phyloP scores from a whole-genome alignment of 345 rosid species.

The Brassica incana region DNA sequence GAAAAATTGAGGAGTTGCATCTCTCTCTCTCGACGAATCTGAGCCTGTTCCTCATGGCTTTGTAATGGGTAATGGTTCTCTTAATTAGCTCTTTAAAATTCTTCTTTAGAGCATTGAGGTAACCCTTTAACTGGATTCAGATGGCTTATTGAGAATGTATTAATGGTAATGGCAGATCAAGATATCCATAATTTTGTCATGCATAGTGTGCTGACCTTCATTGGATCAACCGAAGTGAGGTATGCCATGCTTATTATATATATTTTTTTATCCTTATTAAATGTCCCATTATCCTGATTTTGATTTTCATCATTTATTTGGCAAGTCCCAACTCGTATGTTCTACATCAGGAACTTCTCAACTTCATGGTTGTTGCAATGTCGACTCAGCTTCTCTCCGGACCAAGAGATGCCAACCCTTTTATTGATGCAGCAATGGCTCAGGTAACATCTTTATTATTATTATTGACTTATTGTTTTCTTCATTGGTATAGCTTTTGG shows the following conservation, averaged over 20 bases:
- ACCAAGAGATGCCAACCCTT: slow-evolving; percentile 73
- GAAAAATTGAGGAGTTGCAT: slow-evolving; percentile 57
- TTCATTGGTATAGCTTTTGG: not conserved
- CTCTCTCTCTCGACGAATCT: slow-evolving; percentile 64
- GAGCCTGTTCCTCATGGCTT: slow-evolving; percentile 62
- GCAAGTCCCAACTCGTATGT: slow-evolving; percentile 70
- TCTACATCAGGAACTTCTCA: slow-evolving; percentile 91
- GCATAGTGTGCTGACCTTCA: slow-evolving; percentile 72
- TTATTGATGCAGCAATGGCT: slow-evolving; percentile 83
- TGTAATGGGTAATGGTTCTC: slow-evolving; percentile 51
- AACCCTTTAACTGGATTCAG: not conserved
- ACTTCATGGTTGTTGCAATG: slow-evolving; percentile 82
- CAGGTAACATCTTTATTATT: slow-evolving; percentile 52
- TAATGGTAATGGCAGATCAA: slow-evolving; percentile 57
- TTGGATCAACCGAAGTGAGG: slow-evolving; percentile 82
- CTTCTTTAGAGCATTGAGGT: not conserved
- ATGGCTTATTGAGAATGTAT: slow-evolving; percentile 33
- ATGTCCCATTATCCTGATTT: slow-evolving; percentile 26
- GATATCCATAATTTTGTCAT: slow-evolving; percentile 68
- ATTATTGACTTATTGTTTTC: not conserved
- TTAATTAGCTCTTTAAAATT: not conserved
- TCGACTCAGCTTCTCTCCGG: slow-evolving; percentile 89
- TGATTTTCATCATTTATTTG: slow-evolving; percentile 40
- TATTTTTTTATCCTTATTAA: no score
- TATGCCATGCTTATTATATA: slow-evolving; percentile 32